Percentiles rank a stretch among this genome's conserved stretches.
These are phyloP conservation scores for Neurospora discreta DNA, from an alignment of 495 filamentous ascomycete species.

Conservation along the genomic window DNA sequence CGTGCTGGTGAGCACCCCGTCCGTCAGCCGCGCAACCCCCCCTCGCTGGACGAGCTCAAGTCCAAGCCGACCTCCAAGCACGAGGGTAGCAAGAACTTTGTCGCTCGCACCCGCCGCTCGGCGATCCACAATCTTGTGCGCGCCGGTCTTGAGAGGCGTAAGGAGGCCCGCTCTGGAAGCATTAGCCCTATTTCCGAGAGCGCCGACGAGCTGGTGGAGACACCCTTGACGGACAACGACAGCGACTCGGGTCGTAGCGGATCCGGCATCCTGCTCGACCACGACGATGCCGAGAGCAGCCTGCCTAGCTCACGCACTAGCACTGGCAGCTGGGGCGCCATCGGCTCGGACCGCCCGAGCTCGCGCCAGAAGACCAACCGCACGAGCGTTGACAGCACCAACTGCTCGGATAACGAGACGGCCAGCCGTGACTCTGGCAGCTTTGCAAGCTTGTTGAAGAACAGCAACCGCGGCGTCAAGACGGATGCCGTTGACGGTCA, in stretches of 20 bases:
- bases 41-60: slow-evolving; percentile 81
- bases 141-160: slow-evolving; percentile 78
- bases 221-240: slow-evolving; percentile 64
- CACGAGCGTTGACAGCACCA: slow-evolving; percentile 51
- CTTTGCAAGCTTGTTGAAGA: slow-evolving; percentile 50
- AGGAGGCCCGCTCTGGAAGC: slow-evolving; percentile 56
- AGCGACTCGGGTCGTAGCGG: slow-evolving; percentile 69
- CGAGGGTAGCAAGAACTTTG: slow-evolving; percentile 98
- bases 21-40: slow-evolving; percentile 89
- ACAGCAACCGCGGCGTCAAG: slow-evolving; percentile 34
- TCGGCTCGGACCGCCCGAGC: slow-evolving; percentile 65
- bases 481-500: slow-evolving; percentile 42
- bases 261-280: slow-evolving; percentile 56
- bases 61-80: slow-evolving; percentile 86
- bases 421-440: slow-evolving; percentile 23
- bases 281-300: slow-evolving; percentile 57
- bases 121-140: slow-evolving; percentile 86
- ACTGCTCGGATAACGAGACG: slow-evolving; percentile 35
- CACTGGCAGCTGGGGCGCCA: slow-evolving; percentile 59
- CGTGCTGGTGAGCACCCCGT: slow-evolving; percentile 90
- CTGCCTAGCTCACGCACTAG: slow-evolving; percentile 70
- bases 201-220: slow-evolving; percentile 62
- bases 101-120: slow-evolving; percentile 80
- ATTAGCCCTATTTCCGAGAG: slow-evolving; percentile 81
- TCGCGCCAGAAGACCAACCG: slow-evolving; percentile 49